Evolutionary conservation across 2,329 filamentous ascomycete species (phyloP).

Genomic region (Alternaria postmessia): DNA sequence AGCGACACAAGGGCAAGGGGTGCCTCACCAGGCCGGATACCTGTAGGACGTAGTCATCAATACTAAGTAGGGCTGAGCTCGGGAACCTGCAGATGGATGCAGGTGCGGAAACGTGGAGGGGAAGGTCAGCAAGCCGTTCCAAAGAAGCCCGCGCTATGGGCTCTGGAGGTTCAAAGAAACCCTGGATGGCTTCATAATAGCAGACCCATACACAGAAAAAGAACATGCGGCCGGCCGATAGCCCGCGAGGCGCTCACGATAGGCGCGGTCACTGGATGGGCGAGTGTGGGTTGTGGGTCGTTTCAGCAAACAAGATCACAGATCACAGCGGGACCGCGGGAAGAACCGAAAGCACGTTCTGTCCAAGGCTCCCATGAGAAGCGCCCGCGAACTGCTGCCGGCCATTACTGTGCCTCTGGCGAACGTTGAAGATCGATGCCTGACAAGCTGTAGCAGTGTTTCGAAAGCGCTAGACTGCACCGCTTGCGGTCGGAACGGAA

Average conservation of each 20-base stretch:
- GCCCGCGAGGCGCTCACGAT: slow-evolving; percentile 26
- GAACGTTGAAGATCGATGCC: slow-evolving; percentile 5
- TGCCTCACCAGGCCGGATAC: slow-evolving; percentile 19
- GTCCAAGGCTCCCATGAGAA: slow-evolving; percentile 22
- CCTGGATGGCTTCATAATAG: slow-evolving; percentile 9
- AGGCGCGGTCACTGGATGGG: slow-evolving; percentile 24
- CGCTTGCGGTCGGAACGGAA: slow-evolving; percentile 4
- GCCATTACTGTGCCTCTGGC: slow-evolving; percentile 18
- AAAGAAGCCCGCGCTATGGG: slow-evolving; percentile 12
- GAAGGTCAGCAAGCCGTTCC: slow-evolving; percentile 30
- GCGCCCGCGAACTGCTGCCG: slow-evolving; percentile 28
- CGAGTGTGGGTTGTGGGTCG: slow-evolving; percentile 19
- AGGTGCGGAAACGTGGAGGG: slow-evolving; percentile 14
- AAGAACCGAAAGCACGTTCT: slow-evolving; percentile 24
- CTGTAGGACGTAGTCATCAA: slow-evolving; percentile 36
- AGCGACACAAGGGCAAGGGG: slow-evolving; percentile 24
- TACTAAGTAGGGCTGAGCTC: slow-evolving; percentile 43
- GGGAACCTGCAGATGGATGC: slow-evolving; percentile 32
- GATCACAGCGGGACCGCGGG: slow-evolving; percentile 15
- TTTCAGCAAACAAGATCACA: slow-evolving; percentile 24
- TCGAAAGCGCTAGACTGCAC: neutral
- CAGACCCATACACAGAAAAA: slow-evolving; percentile 7
- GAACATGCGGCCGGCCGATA: slow-evolving; percentile 8
- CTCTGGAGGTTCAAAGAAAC: neutral
- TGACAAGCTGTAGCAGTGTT: slow-evolving; percentile 2